Evolutionary conservation across 306 rosid genomes (phyloP), one percentile per base, ranked within the genome.

Genomic region (Vigna mungo): DNA sequence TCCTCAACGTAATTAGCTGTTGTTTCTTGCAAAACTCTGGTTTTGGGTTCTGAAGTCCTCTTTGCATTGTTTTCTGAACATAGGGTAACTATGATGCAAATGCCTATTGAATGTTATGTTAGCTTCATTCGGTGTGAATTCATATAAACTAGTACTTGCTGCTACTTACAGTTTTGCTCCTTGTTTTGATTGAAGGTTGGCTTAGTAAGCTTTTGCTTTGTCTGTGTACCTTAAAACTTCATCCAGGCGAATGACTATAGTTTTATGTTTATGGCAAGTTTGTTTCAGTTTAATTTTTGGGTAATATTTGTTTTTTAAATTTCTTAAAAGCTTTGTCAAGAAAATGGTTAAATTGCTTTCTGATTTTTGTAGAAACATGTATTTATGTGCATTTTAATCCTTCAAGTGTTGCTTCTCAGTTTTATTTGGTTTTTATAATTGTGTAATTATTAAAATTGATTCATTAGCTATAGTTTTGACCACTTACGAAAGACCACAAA

Each of bases 161-260:
- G 43, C 34, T 25, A 32, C 16, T 32, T 32, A 32, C 16, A 51
- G 52, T 13, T 49, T 25, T 60, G 23, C 23, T 16, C 44, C 44
- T 13, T 58, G 78, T 59, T 53, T 52, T 65, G 20, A 15, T 52
- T 43, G 64, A 39, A 30, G 47, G 52, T 66, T 52, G 56, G 55
- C 58, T 9, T 5, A 37, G 1, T 5, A 37, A 3, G 67, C 58
- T 15, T 56, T 27, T 69, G 53, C 55, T 7, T 17, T 49, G 16
- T 27, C 15, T 61, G n/a, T 37, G 32, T 17, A 12, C 46, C n/a
- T 62, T 62, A 25, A 21, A 58, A 25, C 13, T 61, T 20, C 32
- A 44, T 27, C 15, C 58, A 55, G 25, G 47, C 6, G 4, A 53
- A 49, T 52, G 30, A 37, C 34, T 55, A 16, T 63, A 36, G 66